These are phyloP conservation scores for Fraxinus floribunda DNA, from an alignment of 305 asterid genomes.

Conservation along the genomic window DNA sequence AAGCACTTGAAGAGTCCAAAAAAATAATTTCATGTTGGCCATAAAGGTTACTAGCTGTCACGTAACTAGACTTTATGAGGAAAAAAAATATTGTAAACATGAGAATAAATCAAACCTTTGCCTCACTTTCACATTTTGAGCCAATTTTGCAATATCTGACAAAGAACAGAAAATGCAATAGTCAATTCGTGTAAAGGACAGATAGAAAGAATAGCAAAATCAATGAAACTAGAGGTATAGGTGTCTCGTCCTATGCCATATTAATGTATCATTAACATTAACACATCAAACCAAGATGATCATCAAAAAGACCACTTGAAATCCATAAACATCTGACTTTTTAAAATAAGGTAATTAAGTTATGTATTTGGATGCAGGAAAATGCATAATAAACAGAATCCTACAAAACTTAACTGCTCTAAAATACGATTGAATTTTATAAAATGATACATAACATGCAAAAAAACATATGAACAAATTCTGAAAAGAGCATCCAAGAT, in stretches of 20 bases:
- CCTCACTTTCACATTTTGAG: constrained; percentile 76
- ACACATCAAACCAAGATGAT: background rate
- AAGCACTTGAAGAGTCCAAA: background rate
- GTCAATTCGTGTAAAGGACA: background rate
- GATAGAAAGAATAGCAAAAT: background rate
- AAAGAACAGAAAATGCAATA: constrained; percentile 5
- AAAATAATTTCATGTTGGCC: background rate
- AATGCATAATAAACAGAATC: background rate
- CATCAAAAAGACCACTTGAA: background rate
- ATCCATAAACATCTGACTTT: background rate
- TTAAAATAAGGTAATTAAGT: background rate
- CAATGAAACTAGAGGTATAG: background rate
- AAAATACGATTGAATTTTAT: background rate
- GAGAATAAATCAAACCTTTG: constrained; percentile 57
- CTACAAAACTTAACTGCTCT: background rate
- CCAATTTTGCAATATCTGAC: constrained; percentile 82
- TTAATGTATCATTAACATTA: background rate
- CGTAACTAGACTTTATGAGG: background rate
- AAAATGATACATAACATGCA: background rate
- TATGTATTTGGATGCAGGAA: background rate
- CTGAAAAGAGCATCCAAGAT: background rate
- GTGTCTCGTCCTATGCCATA: background rate
- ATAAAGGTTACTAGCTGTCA: background rate
- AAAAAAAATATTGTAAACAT: background rate
- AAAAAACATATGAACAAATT: constrained; percentile 2